phyloP scores from a whole-genome alignment of 1,284 basidiomycete species.

The Mycena sp. region DNA sequence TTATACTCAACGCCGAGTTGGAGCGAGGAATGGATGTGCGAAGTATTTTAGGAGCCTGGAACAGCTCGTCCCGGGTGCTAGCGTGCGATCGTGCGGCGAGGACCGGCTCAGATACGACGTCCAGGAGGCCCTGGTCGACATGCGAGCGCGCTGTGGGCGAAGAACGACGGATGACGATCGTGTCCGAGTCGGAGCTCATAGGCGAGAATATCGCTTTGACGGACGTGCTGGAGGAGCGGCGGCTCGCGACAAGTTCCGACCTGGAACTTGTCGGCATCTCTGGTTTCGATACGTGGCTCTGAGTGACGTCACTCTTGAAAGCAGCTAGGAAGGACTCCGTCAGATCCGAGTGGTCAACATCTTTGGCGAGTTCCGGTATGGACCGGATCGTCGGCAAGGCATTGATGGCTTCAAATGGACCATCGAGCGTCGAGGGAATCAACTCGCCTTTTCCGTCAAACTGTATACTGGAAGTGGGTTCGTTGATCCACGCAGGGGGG shows the following conservation, averaged over 20 bases:
- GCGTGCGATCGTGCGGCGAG: slow-evolving; percentile 69
- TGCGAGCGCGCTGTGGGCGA: slow-evolving; percentile 73
- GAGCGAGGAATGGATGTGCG: slow-evolving; percentile 51
- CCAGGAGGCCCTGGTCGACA: slow-evolving; percentile 73
- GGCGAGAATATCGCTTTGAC: slow-evolving; percentile 65
- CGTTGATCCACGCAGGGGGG: slow-evolving; percentile 60
- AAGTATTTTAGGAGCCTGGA: slow-evolving; percentile 59
- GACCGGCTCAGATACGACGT: slow-evolving; percentile 74
- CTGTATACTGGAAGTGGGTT: slow-evolving; percentile 68
- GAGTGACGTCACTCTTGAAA: slow-evolving; percentile 38
- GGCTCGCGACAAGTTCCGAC: slow-evolving; percentile 46
- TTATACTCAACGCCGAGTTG: slow-evolving; percentile 62
- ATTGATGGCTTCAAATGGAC: slow-evolving; percentile 49
- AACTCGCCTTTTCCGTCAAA: slow-evolving; percentile 52
- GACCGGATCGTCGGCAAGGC: slow-evolving; percentile 68
- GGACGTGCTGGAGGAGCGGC: slow-evolving; percentile 66
- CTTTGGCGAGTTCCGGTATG: slow-evolving; percentile 61
- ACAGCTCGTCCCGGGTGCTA: slow-evolving; percentile 70
- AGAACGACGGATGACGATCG: slow-evolving; percentile 74
- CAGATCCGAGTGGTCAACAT: slow-evolving; percentile 41
- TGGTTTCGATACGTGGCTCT: neutral
- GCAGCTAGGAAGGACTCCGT: slow-evolving; percentile 44
- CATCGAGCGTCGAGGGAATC: slow-evolving; percentile 44
- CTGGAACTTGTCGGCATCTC: slow-evolving; percentile 25
- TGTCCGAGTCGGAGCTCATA: slow-evolving; percentile 60